These are phyloP conservation scores for Cyclotella distinguenda DNA, from an alignment of 108 stramenopile species.

Conservation along the genomic window DNA sequence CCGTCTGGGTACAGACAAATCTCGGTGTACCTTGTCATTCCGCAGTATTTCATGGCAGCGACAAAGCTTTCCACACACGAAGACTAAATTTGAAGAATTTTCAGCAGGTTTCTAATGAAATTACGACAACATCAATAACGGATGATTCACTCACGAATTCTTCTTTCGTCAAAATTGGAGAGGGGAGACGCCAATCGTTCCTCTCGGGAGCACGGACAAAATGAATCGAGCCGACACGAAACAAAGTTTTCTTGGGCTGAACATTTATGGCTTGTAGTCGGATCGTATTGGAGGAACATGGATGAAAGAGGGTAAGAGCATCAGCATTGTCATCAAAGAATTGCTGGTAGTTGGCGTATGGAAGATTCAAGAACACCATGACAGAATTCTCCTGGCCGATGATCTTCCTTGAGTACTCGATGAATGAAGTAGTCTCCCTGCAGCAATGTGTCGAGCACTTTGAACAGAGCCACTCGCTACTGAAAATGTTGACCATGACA, in stretches of 20 bases:
- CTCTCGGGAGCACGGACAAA: conserved; percentile 27
- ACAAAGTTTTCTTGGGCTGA: conserved; percentile 11
- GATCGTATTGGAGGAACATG: conserved; percentile 19
- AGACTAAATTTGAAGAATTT: conserved; percentile 9
- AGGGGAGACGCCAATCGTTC: conserved; percentile 37
- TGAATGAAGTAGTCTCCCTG: conserved; percentile 21
- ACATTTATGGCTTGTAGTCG: conserved; percentile 19
- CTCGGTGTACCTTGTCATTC: conserved; percentile 36
- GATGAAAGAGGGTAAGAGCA: conserved; percentile 19
- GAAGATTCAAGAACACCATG: conserved; percentile 34
- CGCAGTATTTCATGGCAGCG: conserved; percentile 45
- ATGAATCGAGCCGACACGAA: conserved; percentile 15
- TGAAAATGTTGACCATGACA: conserved; percentile 53
- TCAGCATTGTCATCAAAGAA: conserved; percentile 36
- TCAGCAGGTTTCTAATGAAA: not conserved
- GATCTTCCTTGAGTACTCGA: conserved; percentile 9
- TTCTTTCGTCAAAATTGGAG: conserved; percentile 15
- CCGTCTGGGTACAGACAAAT: conserved; percentile 14
- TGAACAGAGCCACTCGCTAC: conserved; percentile 42
- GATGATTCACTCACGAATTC: conserved; percentile 36
- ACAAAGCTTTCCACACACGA: conserved; percentile 26
- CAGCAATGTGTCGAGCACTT: conserved; percentile 23
- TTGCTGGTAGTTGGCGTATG: conserved; percentile 16
- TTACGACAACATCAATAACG: not conserved
- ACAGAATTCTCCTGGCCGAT: conserved; percentile 4